Evolutionary conservation across 1,139 yeast genomes (phyloP), one percentile per base, ranked within the genome.

Genomic region (Saccharomyces hybrid): DNA sequence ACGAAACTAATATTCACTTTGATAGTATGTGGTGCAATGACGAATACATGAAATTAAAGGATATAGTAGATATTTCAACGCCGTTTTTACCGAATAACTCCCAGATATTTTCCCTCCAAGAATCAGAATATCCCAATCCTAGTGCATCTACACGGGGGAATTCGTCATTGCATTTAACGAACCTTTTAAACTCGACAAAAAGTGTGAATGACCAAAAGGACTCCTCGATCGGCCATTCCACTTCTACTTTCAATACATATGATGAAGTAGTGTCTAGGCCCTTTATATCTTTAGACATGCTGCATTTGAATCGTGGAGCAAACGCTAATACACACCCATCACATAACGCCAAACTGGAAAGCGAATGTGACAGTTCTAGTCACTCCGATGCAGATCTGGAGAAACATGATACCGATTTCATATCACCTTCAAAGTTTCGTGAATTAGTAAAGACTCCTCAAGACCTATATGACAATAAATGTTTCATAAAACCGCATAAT

Each of bases 371-470:
- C 6, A 20, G n/a, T 32, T n/a, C 16, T 5, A 5, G 38, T 32
- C 38, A 8, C n/a, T 27, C 48, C 4, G 51, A 53, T 26, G 38
- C 51, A 11, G 51, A 48, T n/a, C 42, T 47, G 25, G 38, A 50
- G 14, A 38, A 38, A 14, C 49, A 44, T 32, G 53, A 51, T n/a
- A 9, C 23, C 11, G 56, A 80, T 62, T 74, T 79, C 2, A 74
- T 50, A 27, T 32, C 85, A 4, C 88, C 88, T 3, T 69, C 82
- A 54, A 74, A 79, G 9, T 74, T 83, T 53, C 79, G 85, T 58
- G 84, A 83, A 61, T 69, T 82, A 38, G 81, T 83, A 57, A 83
- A 81, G 63, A 76, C 80, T 0, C 87, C 86, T 0, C 81, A 80
- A 59, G 90, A 84, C 63, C 81, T 85, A 48, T 84, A 83, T 63